A percentile compares a stretch with the other conserved stretches of the same genome.
Conservation (phyloP, 805 yeast genomes). For the Cyberlindnera americana region DNA sequence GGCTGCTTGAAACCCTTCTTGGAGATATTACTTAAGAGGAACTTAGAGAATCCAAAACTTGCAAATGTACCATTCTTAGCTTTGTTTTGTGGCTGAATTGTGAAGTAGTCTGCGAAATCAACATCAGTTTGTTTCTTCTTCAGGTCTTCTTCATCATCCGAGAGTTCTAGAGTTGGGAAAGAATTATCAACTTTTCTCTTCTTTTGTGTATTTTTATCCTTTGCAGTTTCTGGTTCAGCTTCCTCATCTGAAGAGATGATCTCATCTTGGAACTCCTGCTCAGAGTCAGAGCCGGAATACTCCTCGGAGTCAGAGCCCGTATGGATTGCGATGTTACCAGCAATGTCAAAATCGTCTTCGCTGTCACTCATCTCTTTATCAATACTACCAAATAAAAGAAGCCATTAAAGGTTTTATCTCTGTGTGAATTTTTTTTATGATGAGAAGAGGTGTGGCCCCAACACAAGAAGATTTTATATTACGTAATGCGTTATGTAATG, state of each 20-base stretch:
- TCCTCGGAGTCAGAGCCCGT: slow-evolving; percentile 37
- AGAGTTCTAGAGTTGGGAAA: slow-evolving; percentile 51
- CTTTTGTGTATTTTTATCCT: slow-evolving; percentile 27
- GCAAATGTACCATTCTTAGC: slow-evolving; percentile 81
- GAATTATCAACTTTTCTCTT: slow-evolving; percentile 25
- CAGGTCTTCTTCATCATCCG: slow-evolving; percentile 43
- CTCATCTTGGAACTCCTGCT: slow-evolving; percentile 48
- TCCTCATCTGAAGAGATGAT: slow-evolving; percentile 50
- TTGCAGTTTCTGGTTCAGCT: slow-evolving; percentile 29
- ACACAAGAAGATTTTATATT: too few relatives aligned
- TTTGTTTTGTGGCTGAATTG: slow-evolving; percentile 47
- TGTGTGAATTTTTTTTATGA: neutral
- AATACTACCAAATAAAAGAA: too few relatives aligned
- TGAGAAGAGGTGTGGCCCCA: neutral
- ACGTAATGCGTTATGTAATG: too few relatives aligned
- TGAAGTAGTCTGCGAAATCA: slow-evolving; percentile 44
- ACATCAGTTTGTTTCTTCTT: slow-evolving; percentile 38
- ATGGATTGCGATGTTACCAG: slow-evolving; percentile 51
- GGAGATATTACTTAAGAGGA: slow-evolving; percentile 61
- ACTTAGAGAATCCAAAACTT: slow-evolving; percentile 81
- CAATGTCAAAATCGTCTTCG: slow-evolving; percentile 56
- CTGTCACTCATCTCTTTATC: slow-evolving; percentile 6
- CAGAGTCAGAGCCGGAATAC: slow-evolving; percentile 29
- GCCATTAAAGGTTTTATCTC: neutral
- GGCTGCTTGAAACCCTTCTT: slow-evolving; percentile 92